Evolutionary conservation across 148 eudicot species (phyloP), one percentile per base, ranked within the genome.

Genomic region (Chenopodium suecicum): DNA sequence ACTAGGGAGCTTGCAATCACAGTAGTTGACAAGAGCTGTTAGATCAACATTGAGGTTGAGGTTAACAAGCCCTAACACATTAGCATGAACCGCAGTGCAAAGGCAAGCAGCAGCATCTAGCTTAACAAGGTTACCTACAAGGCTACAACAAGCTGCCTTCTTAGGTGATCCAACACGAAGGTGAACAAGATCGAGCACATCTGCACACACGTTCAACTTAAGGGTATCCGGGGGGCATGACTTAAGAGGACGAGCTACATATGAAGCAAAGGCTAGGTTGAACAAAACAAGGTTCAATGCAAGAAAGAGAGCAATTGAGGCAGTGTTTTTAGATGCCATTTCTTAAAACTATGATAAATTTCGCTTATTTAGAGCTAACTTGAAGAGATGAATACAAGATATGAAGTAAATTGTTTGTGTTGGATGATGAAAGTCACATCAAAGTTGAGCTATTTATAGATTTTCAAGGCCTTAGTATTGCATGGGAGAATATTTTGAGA

Each of bases 101-200:
- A 72, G 29, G 54, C 75, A 72, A 29, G 75, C 75, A 7, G 75
- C 75, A 41, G 54, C 75, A 44, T 72, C 54, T 3, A 72, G 75
- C 54, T 72, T 72, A 44, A 72, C 9, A 10, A 72, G 75, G 17
- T 72, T 72, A n/a, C 52, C 54, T 7, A 72, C 17, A 8, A 72
- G 54, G 75, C 75, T 44, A 14, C 75, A 41, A 12, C 75, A 72
- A 1, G 75, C 9, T 54, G 10, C 16, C 54, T 34, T 32, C 9
- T 72, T 44, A 6, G 74, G 47, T 9, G 50, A n/a, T n/a, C 75
- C 75, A 22, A 72, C 27, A 7, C 54, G 52, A 72, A n/a, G n/a
- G 7, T 72, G 23, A 22, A 44, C 54, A 19, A 72, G 75, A 47
- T 47, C 75, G 7, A 72, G 75, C 52, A 72, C 75, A 20, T 72